Conservation (phyloP, 257 asterid genomes). For the Lantana camara region DNA sequence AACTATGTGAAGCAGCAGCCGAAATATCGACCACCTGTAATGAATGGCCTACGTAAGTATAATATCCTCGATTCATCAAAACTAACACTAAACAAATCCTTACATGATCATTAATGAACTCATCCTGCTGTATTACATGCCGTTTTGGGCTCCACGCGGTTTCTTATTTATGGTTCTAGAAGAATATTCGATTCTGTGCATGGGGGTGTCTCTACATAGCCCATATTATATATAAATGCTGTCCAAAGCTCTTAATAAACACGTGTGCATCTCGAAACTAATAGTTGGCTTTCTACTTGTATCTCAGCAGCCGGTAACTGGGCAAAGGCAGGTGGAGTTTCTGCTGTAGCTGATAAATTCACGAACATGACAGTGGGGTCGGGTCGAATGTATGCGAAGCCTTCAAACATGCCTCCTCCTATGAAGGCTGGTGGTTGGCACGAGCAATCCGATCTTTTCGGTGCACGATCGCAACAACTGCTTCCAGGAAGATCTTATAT, state of each 20-base stretch:
- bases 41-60: conserved; percentile 58
- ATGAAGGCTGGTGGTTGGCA: conserved; percentile 94
- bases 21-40: conserved; percentile 73
- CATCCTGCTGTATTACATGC: too few species aligned
- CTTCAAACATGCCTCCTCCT: conserved; percentile 44
- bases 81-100: too few species aligned
- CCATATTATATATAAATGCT: neutral
- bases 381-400: conserved; percentile 31
- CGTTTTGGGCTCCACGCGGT: neutral
- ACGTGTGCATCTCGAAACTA: neutral
- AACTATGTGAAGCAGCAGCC: conserved; percentile 56
- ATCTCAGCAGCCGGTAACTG: conserved; percentile 33
- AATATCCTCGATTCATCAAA: neutral
- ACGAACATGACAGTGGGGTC: conserved; percentile 53
- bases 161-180: neutral
- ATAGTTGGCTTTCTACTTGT: neutral
- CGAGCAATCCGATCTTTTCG: conserved; percentile 45
- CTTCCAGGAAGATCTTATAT: conserved; percentile 54
- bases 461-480: conserved; percentile 58
- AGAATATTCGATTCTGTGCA: neutral
- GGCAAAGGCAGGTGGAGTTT: conserved; percentile 42
- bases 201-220: too few species aligned
- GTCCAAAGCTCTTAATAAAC: too few species aligned
- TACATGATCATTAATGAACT: too few species aligned
- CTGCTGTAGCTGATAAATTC: conserved; percentile 55